phyloP scores from a whole-genome alignment of 2,329 filamentous ascomycete genomes.

The Colletotrichum sp. region DNA sequence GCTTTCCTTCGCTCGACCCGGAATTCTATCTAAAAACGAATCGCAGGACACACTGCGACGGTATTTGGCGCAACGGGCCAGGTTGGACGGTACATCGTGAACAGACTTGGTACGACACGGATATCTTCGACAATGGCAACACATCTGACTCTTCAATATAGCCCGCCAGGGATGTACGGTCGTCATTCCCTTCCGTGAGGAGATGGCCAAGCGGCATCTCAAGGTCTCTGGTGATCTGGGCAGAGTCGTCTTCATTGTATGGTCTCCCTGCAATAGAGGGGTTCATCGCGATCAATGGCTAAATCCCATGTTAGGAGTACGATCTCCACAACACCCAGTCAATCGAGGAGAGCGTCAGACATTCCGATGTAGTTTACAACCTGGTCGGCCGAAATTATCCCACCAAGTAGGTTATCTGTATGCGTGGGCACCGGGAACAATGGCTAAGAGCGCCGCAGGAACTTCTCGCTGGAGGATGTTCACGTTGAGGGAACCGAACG shows the following conservation, averaged over 20 bases:
- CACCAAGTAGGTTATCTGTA: constrained; percentile 73
- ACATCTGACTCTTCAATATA: constrained; percentile 39
- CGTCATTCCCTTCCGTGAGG: constrained; percentile 91
- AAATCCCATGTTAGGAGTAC: constrained; percentile 70
- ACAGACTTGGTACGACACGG: constrained; percentile 72
- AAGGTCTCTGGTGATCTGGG: constrained; percentile 96
- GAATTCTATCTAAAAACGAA: constrained; percentile 15
- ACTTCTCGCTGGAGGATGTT: constrained; percentile 91
- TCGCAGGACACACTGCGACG: constrained; percentile 87
- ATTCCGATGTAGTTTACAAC: constrained; percentile 98
- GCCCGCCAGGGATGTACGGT: constrained; percentile 94
- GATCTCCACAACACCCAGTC: constrained; percentile 93
- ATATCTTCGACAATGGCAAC: constrained; percentile 24
- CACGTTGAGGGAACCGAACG: constrained; percentile 92
- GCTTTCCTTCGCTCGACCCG: constrained; percentile 8
- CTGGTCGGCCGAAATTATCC: constrained; percentile 92
- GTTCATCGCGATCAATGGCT: neutral
- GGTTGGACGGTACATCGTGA: constrained; percentile 96
- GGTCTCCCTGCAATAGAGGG: neutral
- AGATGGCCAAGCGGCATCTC: constrained; percentile 96
- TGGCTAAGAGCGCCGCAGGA: constrained; percentile 62
- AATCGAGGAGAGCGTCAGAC: constrained; percentile 94
- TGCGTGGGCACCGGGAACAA: neutral
- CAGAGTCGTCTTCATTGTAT: constrained; percentile 82
- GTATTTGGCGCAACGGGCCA: constrained; percentile 98